Evolutionary conservation across 768 basidiomycete species (phyloP), one percentile per base, ranked within the genome.

Genomic region (Mycena albidolilacea): DNA sequence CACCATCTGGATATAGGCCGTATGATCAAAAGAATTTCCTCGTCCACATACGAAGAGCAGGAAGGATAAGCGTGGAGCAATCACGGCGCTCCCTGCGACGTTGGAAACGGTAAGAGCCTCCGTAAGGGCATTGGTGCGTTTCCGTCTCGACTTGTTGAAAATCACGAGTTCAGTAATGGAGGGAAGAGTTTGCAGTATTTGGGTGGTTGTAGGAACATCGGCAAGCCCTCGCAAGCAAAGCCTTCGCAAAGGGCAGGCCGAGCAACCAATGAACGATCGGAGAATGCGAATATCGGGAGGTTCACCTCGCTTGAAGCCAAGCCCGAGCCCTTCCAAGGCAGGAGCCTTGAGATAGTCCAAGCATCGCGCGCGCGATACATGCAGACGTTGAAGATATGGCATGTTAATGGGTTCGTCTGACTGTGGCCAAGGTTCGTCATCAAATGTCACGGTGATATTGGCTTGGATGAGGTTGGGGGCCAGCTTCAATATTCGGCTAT

Each of bases 401-500:
- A 69, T 7, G 4, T 54, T 23, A 7, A 70, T 58, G 35, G 12
- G 41, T 43, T 30, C 30, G 3, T 30, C 30, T 30, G 30, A 30
- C 30, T 30, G 30, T 30, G 59, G 59, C 30, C 30, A 68, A 6
- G 19, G 35, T 3, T 38, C 37, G 0, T 61, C 67, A 21, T 60
- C 58, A 12, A 46, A 46, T 10, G 7, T 7, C 7, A 61, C 17
- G 39, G 6, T 2, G 8, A 66, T 57, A 4, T 30, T 11, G 7
- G 48, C 62, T 39, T 70, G 55, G 44, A 70, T n/a, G 23, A 70
- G 52, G 43, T 64, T 64, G 1, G 43, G 37, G 5, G 54, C 43
- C 57, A 39, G 41, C 8, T 14, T n/a, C 43, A 70, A 41, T 12
- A 70, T 30, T 19, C n/a, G 6, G 21, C 1, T 11, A 50, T 70